A percentile compares a stretch with the other conserved stretches of the same genome.
phyloP scores from a whole-genome alignment of 352 stramenopile species.

The Phytophthora megakarya region DNA sequence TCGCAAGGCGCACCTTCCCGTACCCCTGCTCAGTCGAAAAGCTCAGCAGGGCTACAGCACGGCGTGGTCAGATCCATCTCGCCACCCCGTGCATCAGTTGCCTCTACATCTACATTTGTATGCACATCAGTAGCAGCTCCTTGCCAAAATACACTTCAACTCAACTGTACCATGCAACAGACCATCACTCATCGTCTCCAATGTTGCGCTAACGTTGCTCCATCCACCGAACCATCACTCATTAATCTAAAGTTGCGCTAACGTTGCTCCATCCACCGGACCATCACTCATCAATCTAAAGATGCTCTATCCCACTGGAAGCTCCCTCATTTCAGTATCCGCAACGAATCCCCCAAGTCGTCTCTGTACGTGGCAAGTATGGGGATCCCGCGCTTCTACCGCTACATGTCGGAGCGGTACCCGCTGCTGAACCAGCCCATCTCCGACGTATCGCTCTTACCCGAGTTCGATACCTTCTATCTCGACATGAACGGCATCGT shows the following conservation, averaged over 20 bases:
- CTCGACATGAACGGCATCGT: slow-evolving; percentile 99
- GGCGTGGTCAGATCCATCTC: slow-evolving; percentile 13
- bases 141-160: slow-evolving; percentile 5
- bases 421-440: slow-evolving; percentile 99
- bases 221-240: too few species aligned
- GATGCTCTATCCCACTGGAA: not conserved
- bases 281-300: not conserved
- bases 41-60: slow-evolving; percentile 18
- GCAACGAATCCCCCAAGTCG: slow-evolving; percentile 15
- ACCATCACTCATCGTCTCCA: slow-evolving; percentile 6
- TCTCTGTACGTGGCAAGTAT: slow-evolving; percentile 48
- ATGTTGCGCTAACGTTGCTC: too few species aligned
- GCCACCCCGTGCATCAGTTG: slow-evolving; percentile 19
- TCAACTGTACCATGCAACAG: too few species aligned
- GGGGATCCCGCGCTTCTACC: slow-evolving; percentile 94
- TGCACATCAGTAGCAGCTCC: slow-evolving; percentile 15
- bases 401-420: slow-evolving; percentile 95
- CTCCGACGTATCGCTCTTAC: slow-evolving; percentile 96
- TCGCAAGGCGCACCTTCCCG: slow-evolving; percentile 25
- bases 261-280: too few species aligned
- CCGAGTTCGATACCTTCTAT: slow-evolving; percentile 99
- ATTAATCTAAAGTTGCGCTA: slow-evolving; percentile 13
- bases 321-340: slow-evolving; percentile 7
- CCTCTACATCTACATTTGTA: not conserved
- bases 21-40: slow-evolving; percentile 22